Base-by-base conservation (phyloP, 2,329 filamentous ascomycete genomes). In the Dactylonectria estremocensis region DNA sequence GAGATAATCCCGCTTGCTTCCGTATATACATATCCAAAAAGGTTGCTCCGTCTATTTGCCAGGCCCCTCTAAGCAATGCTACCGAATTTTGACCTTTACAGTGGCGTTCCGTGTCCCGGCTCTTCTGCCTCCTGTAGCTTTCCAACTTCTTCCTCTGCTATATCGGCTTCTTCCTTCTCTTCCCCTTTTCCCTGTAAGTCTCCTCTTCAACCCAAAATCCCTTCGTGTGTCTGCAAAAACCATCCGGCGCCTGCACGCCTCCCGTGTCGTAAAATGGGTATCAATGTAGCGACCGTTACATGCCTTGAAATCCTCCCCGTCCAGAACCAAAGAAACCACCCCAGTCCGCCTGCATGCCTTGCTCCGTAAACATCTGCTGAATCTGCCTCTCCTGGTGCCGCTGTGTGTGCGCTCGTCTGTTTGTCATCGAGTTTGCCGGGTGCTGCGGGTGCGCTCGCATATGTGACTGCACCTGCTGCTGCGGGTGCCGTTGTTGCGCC, bases 361-460 rank as follows among this genome's bases (percentile, higher is more conserved):
- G 80, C 63, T 84, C 81, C 61, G 83, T 83, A 77, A 88, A 83
- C 77, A 88, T 84, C 43, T 86, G 85, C 61, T 87, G 84, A 70
- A 87, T 85, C 43, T 85, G 81, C 67, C 78, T 77, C 69, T 81
- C 80, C 67, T 80, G 81, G 58, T 81, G 80, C 56, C 73, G 75
- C 43, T 76, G 74, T 14, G 66, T 69, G 57, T 76, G 73, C 28
- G 70, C 66, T 69, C 73, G 72, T 68, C 75, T 64, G 20, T 56
- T 71, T 40, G 72, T 61, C 65, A 73, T 76, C 24, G 71, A 69
- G 40, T 75, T 72, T 4, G 72, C 73, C 43, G 72, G 72, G 45
- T 75, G 73, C 28, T 75, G 73, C 22, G 70, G 63, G 13, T 14
- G 14, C 16, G 16, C 63, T n/a, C 75, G 73, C 28, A 71, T 70